Percentiles rank a stretch among this genome's conserved stretches.
Conservation (phyloP, 2,329 filamentous ascomycete species). For the Achaetomium macrosporum region DNA sequence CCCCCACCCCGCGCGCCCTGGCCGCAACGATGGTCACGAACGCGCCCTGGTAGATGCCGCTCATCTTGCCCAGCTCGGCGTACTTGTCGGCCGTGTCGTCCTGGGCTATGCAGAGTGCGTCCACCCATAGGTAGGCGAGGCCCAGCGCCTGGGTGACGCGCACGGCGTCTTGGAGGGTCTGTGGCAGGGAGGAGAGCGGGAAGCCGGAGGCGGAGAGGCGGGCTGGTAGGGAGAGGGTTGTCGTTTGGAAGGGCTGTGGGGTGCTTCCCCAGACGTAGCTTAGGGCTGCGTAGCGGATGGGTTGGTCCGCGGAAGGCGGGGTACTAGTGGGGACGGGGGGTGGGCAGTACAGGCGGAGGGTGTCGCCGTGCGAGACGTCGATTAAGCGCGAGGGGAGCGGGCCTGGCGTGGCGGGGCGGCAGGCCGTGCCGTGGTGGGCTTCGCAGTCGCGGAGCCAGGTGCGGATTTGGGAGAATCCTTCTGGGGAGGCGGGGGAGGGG, state of each 20-base stretch:
- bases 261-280: constrained; percentile 12
- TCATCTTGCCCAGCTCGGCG: constrained; percentile 10
- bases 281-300: constrained; percentile 5
- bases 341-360: background rate
- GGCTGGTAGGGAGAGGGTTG: background rate
- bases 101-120: constrained; percentile 19
- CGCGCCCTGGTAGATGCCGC: constrained; percentile 10
- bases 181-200: background rate
- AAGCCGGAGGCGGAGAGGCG: background rate
- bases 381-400: constrained; percentile 4
- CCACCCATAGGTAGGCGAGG: constrained; percentile 18
- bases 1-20: background rate
- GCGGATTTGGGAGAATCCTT: background rate
- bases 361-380: constrained; percentile 3
- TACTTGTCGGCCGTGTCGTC: constrained; percentile 11
- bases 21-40: constrained; percentile 9
- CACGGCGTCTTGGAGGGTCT: constrained; percentile 12
- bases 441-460: constrained; percentile 8
- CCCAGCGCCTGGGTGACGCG: background rate
- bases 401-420: background rate
- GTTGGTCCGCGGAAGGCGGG: no score
- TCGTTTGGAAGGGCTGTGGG: background rate
- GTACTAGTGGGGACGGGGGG: no score
- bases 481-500: background rate
- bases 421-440: background rate